phyloP scores from a whole-genome alignment of 1,284 basidiomycete species.

The Rhodotorula sp. region DNA sequence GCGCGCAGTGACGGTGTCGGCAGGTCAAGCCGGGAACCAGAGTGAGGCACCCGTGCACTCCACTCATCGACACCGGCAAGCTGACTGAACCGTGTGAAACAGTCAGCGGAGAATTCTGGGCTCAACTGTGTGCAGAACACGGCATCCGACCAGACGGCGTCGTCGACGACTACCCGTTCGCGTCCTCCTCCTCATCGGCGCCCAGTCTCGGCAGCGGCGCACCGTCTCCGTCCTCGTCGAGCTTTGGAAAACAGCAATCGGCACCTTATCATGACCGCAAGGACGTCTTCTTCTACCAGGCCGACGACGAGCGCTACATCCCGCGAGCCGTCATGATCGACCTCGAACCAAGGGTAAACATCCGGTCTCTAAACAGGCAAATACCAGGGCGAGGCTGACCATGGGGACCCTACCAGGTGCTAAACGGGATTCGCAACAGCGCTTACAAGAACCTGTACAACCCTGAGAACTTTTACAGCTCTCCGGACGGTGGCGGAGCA shows the following conservation, averaged over 20 bases:
- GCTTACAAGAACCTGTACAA: conserved; percentile 93
- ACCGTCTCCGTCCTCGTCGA: conserved; percentile 53
- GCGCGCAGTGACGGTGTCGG: conserved; percentile 66
- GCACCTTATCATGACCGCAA: conserved; percentile 66
- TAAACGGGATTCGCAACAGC: conserved; percentile 85
- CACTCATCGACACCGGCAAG: background rate
- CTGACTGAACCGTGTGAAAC: background rate
- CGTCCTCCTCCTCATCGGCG: background rate
- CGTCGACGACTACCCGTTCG: conserved; percentile 63
- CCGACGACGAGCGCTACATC: conserved; percentile 99
- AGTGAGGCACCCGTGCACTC: conserved; percentile 56
- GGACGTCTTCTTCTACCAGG: conserved; percentile 99
- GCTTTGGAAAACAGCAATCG: background rate
- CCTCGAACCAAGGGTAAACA: conserved; percentile 86
- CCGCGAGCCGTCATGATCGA: conserved; percentile 95
- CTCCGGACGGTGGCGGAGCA: conserved; percentile 93
- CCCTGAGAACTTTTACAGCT: conserved; percentile 95
- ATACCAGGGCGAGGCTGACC: background rate
- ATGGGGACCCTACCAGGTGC: conserved; percentile 62
- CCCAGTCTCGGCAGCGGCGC: background rate
- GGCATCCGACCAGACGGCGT: conserved; percentile 91
- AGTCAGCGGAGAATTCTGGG: conserved; percentile 94
- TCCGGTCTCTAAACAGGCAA: conserved; percentile 1
- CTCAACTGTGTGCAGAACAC: conserved; percentile 90
- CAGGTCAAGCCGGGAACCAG: conserved; percentile 96